These are phyloP conservation scores for Aspergillus viridinutans DNA, from an alignment of 2,329 filamentous ascomycete genomes.

Conservation along the genomic window DNA sequence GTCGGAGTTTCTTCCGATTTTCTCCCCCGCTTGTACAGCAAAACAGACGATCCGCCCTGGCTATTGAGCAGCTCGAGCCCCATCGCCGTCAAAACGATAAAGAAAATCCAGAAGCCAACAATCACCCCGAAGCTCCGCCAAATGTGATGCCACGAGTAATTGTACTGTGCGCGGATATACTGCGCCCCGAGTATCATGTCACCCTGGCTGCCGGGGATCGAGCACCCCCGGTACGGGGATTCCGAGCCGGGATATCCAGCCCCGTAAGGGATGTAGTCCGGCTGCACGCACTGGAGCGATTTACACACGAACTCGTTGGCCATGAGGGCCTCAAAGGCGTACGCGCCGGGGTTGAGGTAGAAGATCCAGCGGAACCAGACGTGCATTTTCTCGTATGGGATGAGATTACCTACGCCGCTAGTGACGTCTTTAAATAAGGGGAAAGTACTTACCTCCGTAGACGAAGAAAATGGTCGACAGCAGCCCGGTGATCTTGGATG, in stretches of 20 bases:
- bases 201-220: conserved; percentile 25
- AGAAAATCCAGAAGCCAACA: conserved; percentile 67
- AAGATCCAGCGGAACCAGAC: conserved; percentile 60
- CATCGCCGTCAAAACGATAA: conserved; percentile 68
- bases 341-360: conserved; percentile 62
- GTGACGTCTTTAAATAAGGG: not conserved
- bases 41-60: conserved; percentile 27
- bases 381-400: conserved; percentile 56
- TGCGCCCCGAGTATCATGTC: conserved; percentile 46
- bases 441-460: conserved; percentile 39
- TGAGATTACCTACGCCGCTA: conserved; percentile 50
- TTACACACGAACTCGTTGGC: conserved; percentile 64
- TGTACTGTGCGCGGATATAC: conserved; percentile 53
- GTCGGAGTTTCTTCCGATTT: not conserved
- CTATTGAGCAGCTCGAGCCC: conserved; percentile 61
- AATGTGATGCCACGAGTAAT: conserved; percentile 52
- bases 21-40: conserved; percentile 32
- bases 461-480: conserved; percentile 46
- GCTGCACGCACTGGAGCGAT: conserved; percentile 50
- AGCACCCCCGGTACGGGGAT: conserved; percentile 27
- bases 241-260: conserved; percentile 32
- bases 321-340: conserved; percentile 63
- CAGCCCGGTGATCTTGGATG: conserved; percentile 43
- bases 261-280: conserved; percentile 45
- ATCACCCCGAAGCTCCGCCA: conserved; percentile 77